Base-by-base conservation (phyloP, 2,329 filamentous ascomycete species). In the Trichophyton verrucosum region DNA sequence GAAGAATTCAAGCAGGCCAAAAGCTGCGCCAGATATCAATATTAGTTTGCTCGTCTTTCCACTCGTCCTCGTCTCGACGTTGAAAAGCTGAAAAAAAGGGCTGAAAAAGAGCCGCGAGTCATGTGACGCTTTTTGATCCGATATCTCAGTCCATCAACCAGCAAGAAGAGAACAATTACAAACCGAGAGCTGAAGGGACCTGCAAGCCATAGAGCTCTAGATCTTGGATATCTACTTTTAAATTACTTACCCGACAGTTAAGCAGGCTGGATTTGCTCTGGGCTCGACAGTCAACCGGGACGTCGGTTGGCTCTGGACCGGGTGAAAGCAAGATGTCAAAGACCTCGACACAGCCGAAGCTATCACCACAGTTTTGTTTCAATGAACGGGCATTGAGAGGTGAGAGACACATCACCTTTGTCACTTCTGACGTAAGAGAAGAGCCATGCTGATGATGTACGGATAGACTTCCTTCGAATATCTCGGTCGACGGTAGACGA, bases 401-500 rank as follows among this genome's bases (percentile, higher is more conserved):
- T 89, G 72, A 47, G 78, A 66, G 58, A 13, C 9, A 38, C 13
- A 9, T 13, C 11, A 38, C 13, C 13, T 38, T 38, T 38, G 33
- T 13, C 11, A 38, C 13, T 38, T 38, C 13, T 38, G 33, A 38
- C 9, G 33, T 3, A 3, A 6, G 6, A 30, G 33, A 38, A 3
- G 11, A 13, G 33, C 11, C 11, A 38, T 38, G 33, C 46, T 36
- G 46, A 61, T 47, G 58, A 22, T 44, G 20, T 64, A 62, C 57
- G 51, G 60, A 20, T 69, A 96, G 94, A 96, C 73, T 99, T 99
- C 73, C 82, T 99, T 22, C 88, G 91, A 44, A 75, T 94, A 65
- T 96, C 92, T 8, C 85, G 94, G 65, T 81, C 84, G 59, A 84
- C 88, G 56, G 86, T 96, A 69, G 94, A 99, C 75, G 94, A 99